Evolutionary conservation across 768 basidiomycete species (phyloP).

Genomic region (Boletellus ananas): DNA sequence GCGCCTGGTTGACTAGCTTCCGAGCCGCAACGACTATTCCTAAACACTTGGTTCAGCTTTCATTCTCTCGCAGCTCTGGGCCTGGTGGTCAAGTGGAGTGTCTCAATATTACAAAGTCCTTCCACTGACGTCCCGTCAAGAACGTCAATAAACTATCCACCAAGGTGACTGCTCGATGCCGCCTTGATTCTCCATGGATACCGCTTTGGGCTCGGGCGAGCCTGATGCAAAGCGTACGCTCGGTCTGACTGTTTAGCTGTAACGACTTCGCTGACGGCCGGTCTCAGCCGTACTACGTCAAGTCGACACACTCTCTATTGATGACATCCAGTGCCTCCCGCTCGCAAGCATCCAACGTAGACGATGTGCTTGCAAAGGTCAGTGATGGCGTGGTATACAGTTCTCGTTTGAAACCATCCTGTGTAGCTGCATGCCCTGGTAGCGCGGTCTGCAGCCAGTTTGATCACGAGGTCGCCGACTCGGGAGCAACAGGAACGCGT

Average conservation of each 20-base stretch:
- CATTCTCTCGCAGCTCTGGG: slow-evolving; percentile 77
- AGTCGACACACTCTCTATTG: slow-evolving; percentile 65
- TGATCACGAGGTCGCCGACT: slow-evolving; percentile 23
- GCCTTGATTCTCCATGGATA: slow-evolving; percentile 59
- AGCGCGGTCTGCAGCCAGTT: slow-evolving; percentile 18
- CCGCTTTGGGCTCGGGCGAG: slow-evolving; percentile 58
- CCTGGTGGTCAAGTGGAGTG: slow-evolving; percentile 74
- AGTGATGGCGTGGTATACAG: not conserved
- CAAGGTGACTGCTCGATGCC: slow-evolving; percentile 65
- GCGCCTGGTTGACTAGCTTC: slow-evolving; percentile 54
- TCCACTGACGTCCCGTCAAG: slow-evolving; percentile 35
- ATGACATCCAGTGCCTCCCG: slow-evolving; percentile 67
- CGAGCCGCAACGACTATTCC: slow-evolving; percentile 40
- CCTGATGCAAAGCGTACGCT: slow-evolving; percentile 48
- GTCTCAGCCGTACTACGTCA: slow-evolving; percentile 56
- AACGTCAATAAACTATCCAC: slow-evolving; percentile 91
- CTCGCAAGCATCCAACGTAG: slow-evolving; percentile 74
- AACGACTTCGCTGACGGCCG: not conserved
- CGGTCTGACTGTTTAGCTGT: not conserved
- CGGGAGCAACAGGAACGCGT: slow-evolving; percentile 27
- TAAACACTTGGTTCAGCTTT: slow-evolving; percentile 52
- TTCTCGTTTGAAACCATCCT: not conserved
- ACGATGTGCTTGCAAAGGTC: slow-evolving; percentile 69
- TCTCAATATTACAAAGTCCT: not conserved
- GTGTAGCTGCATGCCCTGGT: slow-evolving; percentile 28